A percentile compares a stretch with the other conserved stretches of the same genome.
Evolutionary conservation across 352 stramenopile species (phyloP).

Genomic region (Globisporangium radiosum): DNA sequence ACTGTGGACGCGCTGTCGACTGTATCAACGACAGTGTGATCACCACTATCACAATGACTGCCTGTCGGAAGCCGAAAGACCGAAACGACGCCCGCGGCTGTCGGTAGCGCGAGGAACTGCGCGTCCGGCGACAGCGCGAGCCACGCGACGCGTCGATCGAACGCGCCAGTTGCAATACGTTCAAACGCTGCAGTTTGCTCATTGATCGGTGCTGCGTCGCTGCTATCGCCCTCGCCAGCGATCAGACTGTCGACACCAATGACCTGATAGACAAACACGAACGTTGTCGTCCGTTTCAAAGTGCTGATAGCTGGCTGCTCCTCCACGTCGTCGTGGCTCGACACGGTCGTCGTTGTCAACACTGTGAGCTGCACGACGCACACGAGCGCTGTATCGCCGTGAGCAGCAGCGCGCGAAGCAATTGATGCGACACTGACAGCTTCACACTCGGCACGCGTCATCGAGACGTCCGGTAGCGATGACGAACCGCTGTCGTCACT

Average conservation of each 20-base stretch:
- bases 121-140: conserved; percentile 23
- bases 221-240: neutral
- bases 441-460: neutral
- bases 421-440: neutral
- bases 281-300: neutral
- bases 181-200: neutral
- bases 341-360: neutral
- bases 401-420: neutral
- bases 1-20: neutral
- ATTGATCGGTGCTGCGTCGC: too few relatives aligned
- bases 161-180: conserved; percentile 1
- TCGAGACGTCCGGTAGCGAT: neutral
- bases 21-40: too few relatives aligned
- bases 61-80: conserved; percentile 2
- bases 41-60: too few relatives aligned
- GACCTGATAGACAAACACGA: conserved; percentile 3
- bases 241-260: neutral
- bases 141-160: conserved; percentile 3
- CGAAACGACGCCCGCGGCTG: conserved; percentile 3
- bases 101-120: conserved; percentile 17
- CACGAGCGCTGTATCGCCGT: neutral
- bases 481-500: neutral
- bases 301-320: neutral
- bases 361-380: conserved; percentile 6
- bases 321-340: neutral